phyloP scores from a whole-genome alignment of 176 grass and related monocot genomes.

The Oropetium thomaeum region DNA sequence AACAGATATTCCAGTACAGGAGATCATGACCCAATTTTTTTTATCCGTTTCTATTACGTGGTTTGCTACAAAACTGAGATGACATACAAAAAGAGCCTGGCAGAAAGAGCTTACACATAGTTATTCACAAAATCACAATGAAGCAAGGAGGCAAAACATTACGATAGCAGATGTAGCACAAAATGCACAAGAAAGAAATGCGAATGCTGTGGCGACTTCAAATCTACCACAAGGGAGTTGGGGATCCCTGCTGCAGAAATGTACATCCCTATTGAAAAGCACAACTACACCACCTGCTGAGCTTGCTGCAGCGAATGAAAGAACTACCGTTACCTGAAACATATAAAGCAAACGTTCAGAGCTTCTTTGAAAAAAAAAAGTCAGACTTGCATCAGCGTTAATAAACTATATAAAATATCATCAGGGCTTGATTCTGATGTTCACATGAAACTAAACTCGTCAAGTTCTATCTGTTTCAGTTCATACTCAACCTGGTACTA shows the following conservation, averaged over 20 bases:
- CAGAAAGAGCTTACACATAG: conserved; percentile 36
- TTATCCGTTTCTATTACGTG: background rate
- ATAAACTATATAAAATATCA: background rate
- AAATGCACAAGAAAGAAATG: conserved; percentile 74
- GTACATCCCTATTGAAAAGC: conserved; percentile 63
- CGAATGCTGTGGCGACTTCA: conserved; percentile 65
- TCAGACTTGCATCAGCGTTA: background rate
- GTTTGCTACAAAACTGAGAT: conserved; percentile 1
- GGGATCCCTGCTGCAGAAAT: conserved; percentile 55
- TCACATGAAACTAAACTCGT: background rate
- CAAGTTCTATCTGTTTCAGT: background rate
- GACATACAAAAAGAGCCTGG: conserved; percentile 23
- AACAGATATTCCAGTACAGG: background rate
- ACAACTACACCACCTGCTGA: conserved; percentile 77
- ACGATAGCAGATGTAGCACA: conserved; percentile 62
- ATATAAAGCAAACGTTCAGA: conserved; percentile 8
- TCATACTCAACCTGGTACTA: background rate
- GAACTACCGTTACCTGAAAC: conserved; percentile 65
- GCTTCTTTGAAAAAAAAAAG: background rate
- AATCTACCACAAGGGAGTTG: conserved; percentile 63
- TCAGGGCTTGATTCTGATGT: background rate
- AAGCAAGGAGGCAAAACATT: conserved; percentile 83
- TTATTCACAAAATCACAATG: conserved; percentile 59
- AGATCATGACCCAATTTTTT: background rate
- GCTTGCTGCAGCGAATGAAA: conserved; percentile 80